Evolutionary conservation across 2,329 filamentous ascomycete species (phyloP).

Genomic region (Penicillium decumbens): DNA sequence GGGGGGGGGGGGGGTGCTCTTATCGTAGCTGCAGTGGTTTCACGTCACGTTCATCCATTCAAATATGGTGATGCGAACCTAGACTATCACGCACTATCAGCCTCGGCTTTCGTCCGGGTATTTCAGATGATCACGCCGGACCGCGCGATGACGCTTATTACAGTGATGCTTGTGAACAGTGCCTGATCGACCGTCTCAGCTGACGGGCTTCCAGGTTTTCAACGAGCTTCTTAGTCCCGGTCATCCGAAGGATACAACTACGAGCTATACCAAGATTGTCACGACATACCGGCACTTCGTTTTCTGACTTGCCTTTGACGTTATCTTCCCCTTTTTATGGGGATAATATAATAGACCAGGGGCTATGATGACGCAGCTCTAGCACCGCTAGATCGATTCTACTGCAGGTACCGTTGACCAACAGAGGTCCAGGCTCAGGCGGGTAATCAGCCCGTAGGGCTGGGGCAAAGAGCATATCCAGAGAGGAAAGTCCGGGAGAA

Average conservation of each 20-base stretch:
- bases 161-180: not conserved
- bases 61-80: not conserved
- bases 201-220: not conserved
- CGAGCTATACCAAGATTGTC: not conserved
- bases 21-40: conserved; percentile 6
- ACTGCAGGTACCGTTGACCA: conserved; percentile 12
- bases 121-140: not conserved
- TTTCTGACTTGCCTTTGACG: not conserved
- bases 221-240: not conserved
- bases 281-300: not conserved
- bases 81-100: not conserved
- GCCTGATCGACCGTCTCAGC: conserved; percentile 6
- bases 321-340: not conserved
- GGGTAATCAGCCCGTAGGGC: conserved; percentile 9
- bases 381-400: conserved; percentile 11
- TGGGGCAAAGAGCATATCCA: conserved; percentile 1
- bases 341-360: not conserved
- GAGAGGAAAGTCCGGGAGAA: conserved; percentile 12
- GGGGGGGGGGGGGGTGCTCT: conserved; percentile 1
- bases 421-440: not conserved
- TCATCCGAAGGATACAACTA: not conserved
- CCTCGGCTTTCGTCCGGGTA: not conserved
- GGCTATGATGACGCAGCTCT: conserved; percentile 4
- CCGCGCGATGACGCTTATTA: not conserved
- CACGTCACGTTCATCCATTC: not conserved